phyloP scores from a whole-genome alignment of 768 basidiomycete genomes.

The Leccinum ochraceum region DNA sequence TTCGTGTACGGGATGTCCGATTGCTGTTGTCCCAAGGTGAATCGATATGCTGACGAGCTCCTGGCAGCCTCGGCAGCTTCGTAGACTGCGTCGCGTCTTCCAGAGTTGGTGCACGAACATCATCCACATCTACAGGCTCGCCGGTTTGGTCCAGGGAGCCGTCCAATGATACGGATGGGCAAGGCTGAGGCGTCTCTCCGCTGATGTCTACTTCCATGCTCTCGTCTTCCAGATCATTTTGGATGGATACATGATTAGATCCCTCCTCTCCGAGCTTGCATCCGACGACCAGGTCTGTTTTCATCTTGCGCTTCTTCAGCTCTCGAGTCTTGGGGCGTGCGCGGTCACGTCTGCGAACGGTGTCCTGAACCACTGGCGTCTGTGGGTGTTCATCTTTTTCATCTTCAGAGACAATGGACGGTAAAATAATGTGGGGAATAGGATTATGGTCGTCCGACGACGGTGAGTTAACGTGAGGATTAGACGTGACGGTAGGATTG shows the following conservation, averaged over 20 bases:
- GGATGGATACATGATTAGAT: constrained; percentile 50
- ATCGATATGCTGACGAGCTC: constrained; percentile 4
- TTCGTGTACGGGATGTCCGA: constrained; percentile 28
- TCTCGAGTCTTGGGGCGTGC: constrained; percentile 56
- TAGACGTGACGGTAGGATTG: constrained; percentile 32
- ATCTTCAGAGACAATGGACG: constrained; percentile 35
- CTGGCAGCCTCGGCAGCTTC: constrained; percentile 8
- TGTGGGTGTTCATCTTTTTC: constrained; percentile 25
- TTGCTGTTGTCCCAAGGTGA: constrained; percentile 10
- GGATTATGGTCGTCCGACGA: constrained; percentile 27
- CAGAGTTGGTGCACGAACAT: not conserved
- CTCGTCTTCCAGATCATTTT: constrained; percentile 60
- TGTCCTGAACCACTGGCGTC: constrained; percentile 17
- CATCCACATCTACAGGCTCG: constrained; percentile 21
- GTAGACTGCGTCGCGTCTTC: constrained; percentile 3
- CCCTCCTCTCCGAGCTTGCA: constrained; percentile 31
- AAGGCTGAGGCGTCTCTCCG: constrained; percentile 32
- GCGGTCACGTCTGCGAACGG: constrained; percentile 37
- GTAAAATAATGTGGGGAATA: constrained; percentile 21
- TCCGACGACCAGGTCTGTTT: constrained; percentile 33
- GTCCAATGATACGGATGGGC: constrained; percentile 21
- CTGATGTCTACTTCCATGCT: constrained; percentile 61
- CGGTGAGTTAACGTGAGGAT: constrained; percentile 24
- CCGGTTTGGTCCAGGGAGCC: constrained; percentile 5
- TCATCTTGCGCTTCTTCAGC: constrained; percentile 54